Base-by-base conservation (phyloP, 306 rosid genomes). In the Medicago ruthenica region DNA sequence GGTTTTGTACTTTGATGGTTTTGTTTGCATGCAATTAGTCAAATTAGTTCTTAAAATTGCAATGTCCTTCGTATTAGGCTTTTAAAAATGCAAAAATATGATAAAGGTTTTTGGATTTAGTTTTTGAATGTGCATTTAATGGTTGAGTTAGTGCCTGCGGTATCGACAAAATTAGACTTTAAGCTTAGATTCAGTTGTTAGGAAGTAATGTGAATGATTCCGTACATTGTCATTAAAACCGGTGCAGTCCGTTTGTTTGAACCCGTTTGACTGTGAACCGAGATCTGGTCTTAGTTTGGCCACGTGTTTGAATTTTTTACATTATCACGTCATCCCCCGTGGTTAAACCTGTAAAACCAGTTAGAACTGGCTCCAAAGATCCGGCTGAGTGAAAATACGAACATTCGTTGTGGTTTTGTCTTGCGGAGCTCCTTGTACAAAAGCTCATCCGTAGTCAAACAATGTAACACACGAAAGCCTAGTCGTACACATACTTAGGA, bases 1-100 rank as follows among this genome's bases (percentile, higher is more conserved):
- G 41, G 31, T 76, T 47, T 61, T 42, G 17, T 76, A 63, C 20
- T 18, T 61, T 70, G 59, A 12, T 18, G 20, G 36, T 53, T 71
- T 71, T 36, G 7, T 34, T 51, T 53, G 1, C 45, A 21, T 67
- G 21, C 16, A 9, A 16, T 31, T 31, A 37, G 37, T 20, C 0
- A 20, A 34, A 16, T 70, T 50, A 16, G 8, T 44, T 21, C 42
- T 8, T 6, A 3, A 11, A 15, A 70, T 17, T 70, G 14, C 47
- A n/a, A 9, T 14, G 36, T 70, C 12, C 13, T 51, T 50, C 9
- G 24, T 3, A 16, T 51, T 51, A 34, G 34, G 1, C 4, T 55
- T 20, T 54, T 37, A 71, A 34, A 51, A 1, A 27, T 31, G 44
- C n/a, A 48, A 15, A 21, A 9, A 12, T 8, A 8, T 24, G 59